phyloP scores from a whole-genome alignment of 495 filamentous ascomycete genomes.

The Peziza echinospora region DNA sequence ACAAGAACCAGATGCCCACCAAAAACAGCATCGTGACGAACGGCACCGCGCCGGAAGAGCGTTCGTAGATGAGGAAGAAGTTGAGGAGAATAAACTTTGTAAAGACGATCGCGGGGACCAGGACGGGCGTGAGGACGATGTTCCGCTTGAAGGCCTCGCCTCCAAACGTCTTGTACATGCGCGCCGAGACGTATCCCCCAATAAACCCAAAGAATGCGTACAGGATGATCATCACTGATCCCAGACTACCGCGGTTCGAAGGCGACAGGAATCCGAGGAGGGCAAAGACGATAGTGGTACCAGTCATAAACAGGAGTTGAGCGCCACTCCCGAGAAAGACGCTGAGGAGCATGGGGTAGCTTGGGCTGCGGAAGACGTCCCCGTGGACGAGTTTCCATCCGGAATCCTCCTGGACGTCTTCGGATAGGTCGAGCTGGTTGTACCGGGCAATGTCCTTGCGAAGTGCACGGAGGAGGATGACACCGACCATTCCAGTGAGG shows the following conservation, averaged over 20 bases:
- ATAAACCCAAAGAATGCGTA: slow-evolving; percentile 86
- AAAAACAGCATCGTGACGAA: slow-evolving; percentile 93
- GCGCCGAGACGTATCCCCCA: slow-evolving; percentile 74
- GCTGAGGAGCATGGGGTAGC: slow-evolving; percentile 60
- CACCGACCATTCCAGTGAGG: slow-evolving; percentile 71
- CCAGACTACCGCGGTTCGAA: slow-evolving; percentile 79
- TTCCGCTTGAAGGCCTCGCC: slow-evolving; percentile 89
- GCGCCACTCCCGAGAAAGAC: slow-evolving; percentile 82
- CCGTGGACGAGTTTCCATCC: slow-evolving; percentile 98
- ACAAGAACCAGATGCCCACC: slow-evolving; percentile 85
- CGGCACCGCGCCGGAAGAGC: slow-evolving; percentile 79
- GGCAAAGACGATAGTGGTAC: slow-evolving; percentile 80
- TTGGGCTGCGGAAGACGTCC: slow-evolving; percentile 82
- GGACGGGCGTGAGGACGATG: slow-evolving; percentile 64
- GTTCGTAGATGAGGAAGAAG: slow-evolving; percentile 81
- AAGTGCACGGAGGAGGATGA: slow-evolving; percentile 65
- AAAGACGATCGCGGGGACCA: slow-evolving; percentile 78
- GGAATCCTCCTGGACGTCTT: slow-evolving; percentile 90
- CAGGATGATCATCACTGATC: slow-evolving; percentile 72
- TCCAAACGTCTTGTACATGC: slow-evolving; percentile 76
- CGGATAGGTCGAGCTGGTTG: slow-evolving; percentile 64
- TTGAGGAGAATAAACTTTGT: slow-evolving; percentile 78
- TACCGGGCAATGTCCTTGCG: slow-evolving; percentile 90
- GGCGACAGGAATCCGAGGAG: slow-evolving; percentile 87
- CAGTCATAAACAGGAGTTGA: slow-evolving; percentile 94